These are phyloP conservation scores for Vitis hybrid DNA, from an alignment of 177 flowering plant species.

Conservation along the genomic window DNA sequence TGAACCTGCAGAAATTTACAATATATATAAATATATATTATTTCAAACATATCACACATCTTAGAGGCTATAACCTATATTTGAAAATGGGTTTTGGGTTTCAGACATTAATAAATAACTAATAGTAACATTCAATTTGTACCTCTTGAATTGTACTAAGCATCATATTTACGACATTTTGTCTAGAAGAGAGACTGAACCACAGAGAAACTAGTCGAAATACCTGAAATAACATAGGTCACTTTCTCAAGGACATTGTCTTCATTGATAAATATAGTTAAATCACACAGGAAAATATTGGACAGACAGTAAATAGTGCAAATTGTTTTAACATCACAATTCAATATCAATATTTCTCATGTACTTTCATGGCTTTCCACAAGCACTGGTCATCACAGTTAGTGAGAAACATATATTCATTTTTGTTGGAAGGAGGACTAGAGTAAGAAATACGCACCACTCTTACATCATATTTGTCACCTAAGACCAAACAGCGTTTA, in stretches of 20 bases:
- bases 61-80: too few relatives aligned
- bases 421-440: background rate
- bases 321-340: too few relatives aligned
- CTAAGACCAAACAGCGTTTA: slow-evolving; percentile 78
- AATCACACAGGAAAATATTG: background rate
- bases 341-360: too few relatives aligned
- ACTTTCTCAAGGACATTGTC: slow-evolving; percentile 2
- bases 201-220: slow-evolving; percentile 91
- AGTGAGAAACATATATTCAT: background rate
- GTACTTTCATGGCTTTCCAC: background rate
- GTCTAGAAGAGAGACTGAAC: slow-evolving; percentile 80
- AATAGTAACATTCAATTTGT: slow-evolving; percentile 8
- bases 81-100: too few relatives aligned
- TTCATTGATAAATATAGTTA: background rate
- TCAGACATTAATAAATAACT: background rate
- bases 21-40: background rate
- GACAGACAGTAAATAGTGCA: background rate
- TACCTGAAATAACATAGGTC: slow-evolving; percentile 54
- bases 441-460: slow-evolving; percentile 51
- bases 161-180: slow-evolving; percentile 74
- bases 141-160: slow-evolving; percentile 77
- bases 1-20: slow-evolving; percentile 58
- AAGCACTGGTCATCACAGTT: background rate
- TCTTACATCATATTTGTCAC: slow-evolving; percentile 87
- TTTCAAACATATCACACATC: too few relatives aligned